Conservation (phyloP, 192 early-diverging fungal species). For the Haplosporangium gracile region DNA sequence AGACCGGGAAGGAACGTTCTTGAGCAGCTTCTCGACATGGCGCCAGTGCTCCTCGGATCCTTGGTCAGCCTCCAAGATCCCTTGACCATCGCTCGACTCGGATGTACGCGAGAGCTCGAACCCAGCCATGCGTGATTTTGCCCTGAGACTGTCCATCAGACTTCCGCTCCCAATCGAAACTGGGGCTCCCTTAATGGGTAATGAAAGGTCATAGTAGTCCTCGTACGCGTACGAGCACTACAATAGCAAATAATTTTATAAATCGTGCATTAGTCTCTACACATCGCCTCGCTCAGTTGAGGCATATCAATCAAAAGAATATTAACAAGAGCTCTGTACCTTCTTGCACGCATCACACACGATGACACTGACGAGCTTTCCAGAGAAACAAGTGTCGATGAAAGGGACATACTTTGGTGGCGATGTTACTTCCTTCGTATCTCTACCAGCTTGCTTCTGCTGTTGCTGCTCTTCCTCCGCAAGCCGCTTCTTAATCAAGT, state of each 20-base stretch:
- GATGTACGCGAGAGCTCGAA: slow-evolving; percentile 7
- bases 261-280: neutral
- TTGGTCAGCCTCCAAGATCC: slow-evolving; percentile 29
- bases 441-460: neutral
- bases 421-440: neutral
- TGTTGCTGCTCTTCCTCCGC: neutral
- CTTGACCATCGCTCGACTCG: slow-evolving; percentile 12
- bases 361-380: slow-evolving; percentile 72
- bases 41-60: slow-evolving; percentile 28
- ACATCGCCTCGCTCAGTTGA: neutral
- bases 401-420: slow-evolving; percentile 56
- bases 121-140: slow-evolving; percentile 22
- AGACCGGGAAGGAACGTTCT: slow-evolving; percentile 15
- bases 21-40: slow-evolving; percentile 45
- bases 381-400: slow-evolving; percentile 78
- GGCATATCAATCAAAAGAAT: neutral
- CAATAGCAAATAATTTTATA: neutral
- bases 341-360: slow-evolving; percentile 74
- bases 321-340: slow-evolving; percentile 30
- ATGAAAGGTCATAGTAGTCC: slow-evolving; percentile 72
- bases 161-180: neutral
- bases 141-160: slow-evolving; percentile 17
- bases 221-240: slow-evolving; percentile 68
- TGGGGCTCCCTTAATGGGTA: slow-evolving; percentile 59
- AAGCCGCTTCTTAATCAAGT: slow-evolving; percentile 19